Percentiles rank a stretch among this genome's conserved stretches.
Conservation (phyloP, 139 green algal genomes). For the Chara braunii region DNA sequence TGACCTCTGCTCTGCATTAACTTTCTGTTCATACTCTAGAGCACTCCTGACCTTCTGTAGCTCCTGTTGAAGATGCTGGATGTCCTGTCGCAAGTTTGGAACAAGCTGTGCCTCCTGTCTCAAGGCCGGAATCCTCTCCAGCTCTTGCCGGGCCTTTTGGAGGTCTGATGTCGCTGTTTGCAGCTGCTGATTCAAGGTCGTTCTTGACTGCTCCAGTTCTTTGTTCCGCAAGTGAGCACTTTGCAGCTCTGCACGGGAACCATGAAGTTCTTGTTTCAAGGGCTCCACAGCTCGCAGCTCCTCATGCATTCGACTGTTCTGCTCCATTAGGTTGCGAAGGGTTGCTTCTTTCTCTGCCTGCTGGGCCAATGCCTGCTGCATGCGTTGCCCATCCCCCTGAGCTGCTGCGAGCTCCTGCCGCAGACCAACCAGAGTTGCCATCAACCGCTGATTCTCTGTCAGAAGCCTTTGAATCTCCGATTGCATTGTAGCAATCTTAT, state of each 20-base stretch:
- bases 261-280: constrained; percentile 13
- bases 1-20: constrained; percentile 4
- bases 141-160: constrained; percentile 14
- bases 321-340: constrained; percentile 12
- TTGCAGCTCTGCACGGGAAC: constrained; percentile 25
- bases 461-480: constrained; percentile 24
- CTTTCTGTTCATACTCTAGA: constrained; percentile 31
- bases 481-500: constrained; percentile 17
- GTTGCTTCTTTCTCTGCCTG: constrained; percentile 10
- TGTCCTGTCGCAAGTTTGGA: constrained; percentile 11
- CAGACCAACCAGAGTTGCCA: constrained; percentile 25
- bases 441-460: constrained; percentile 36
- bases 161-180: constrained; percentile 7
- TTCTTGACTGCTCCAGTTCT: constrained; percentile 6
- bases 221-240: not conserved
- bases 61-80: constrained; percentile 16
- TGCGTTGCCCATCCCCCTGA: constrained; percentile 20
- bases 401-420: constrained; percentile 31
- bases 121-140: constrained; percentile 12
- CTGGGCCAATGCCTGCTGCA: constrained; percentile 13
- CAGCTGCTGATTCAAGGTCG: constrained; percentile 14
- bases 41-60: constrained; percentile 16
- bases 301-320: constrained; percentile 7
- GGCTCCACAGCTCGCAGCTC: constrained; percentile 18
- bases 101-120: constrained; percentile 8